Evolutionary conservation across 768 basidiomycete species (phyloP).

Genomic region (Vishniacozyma victoriae): DNA sequence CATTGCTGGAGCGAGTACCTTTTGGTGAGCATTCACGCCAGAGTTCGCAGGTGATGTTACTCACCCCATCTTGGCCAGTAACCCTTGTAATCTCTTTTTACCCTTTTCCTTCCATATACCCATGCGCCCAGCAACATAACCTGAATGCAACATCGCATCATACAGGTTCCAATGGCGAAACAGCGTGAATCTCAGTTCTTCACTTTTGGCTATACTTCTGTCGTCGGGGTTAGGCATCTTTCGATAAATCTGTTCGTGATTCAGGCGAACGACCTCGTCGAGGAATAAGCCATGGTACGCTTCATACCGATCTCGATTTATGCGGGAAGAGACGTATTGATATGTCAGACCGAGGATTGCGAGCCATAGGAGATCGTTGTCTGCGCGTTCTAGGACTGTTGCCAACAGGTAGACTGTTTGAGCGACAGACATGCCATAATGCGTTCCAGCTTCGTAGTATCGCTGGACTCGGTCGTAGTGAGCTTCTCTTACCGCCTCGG

Average conservation of each 20-base stretch:
- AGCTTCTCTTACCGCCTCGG: constrained; percentile 63
- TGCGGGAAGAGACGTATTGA: constrained; percentile 81
- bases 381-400: constrained; percentile 80
- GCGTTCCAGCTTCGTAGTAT: constrained; percentile 78
- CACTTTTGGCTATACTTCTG: constrained; percentile 67
- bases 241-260: constrained; percentile 50
- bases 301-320: constrained; percentile 82
- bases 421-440: constrained; percentile 81
- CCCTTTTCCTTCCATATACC: constrained; percentile 96
- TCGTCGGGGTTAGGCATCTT: constrained; percentile 62
- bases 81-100: constrained; percentile 75
- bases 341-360: constrained; percentile 88
- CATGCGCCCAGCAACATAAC: constrained; percentile 88
- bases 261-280: constrained; percentile 89
- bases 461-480: constrained; percentile 64
- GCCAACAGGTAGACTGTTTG: constrained; percentile 85
- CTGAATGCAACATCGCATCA: constrained; percentile 96
- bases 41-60: constrained; percentile 18
- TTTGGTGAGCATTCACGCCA: neutral
- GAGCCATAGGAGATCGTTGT: constrained; percentile 91
- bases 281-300: constrained; percentile 69
- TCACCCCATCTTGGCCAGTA: constrained; percentile 98
- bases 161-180: constrained; percentile 98
- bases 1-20: constrained; percentile 93
- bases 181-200: constrained; percentile 88